These are phyloP conservation scores for Pichia sp. DNA, from an alignment of 1,139 yeast species.

Conservation along the genomic window DNA sequence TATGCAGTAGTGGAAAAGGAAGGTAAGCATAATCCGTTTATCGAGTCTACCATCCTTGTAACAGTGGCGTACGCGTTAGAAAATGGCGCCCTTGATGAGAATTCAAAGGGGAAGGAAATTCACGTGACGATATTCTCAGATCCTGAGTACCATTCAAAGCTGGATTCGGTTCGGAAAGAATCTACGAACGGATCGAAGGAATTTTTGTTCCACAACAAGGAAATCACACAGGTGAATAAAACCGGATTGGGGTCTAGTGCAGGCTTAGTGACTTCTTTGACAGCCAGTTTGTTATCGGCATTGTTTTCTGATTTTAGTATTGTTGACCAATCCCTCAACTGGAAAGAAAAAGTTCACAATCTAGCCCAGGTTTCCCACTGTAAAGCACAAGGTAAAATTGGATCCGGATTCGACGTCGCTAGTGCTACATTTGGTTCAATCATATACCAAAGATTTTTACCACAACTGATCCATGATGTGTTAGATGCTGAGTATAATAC, in stretches of 20 bases:
- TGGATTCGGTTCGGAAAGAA: slow-evolving; percentile 35
- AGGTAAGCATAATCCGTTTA: slow-evolving; percentile 63
- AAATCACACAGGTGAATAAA: slow-evolving; percentile 74
- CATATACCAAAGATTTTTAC: slow-evolving; percentile 68
- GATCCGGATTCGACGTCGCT: slow-evolving; percentile 96
- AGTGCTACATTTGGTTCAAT: slow-evolving; percentile 92
- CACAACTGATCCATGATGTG: slow-evolving; percentile 44
- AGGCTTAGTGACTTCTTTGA: slow-evolving; percentile 78
- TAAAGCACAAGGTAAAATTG: slow-evolving; percentile 88
- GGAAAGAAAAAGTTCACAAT: slow-evolving; percentile 53
- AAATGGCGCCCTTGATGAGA: slow-evolving; percentile 25
- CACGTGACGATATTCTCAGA: slow-evolving; percentile 72
- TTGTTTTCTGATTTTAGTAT: slow-evolving; percentile 37
- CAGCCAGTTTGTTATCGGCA: slow-evolving; percentile 59
- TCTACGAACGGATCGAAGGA: slow-evolving; percentile 36
- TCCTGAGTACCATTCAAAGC: slow-evolving; percentile 83
- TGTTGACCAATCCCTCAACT: slow-evolving; percentile 20
- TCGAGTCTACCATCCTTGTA: slow-evolving; percentile 56
- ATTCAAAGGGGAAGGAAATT: slow-evolving; percentile 32
- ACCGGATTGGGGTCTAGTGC: slow-evolving; percentile 98
- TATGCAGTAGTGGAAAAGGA: slow-evolving; percentile 16
- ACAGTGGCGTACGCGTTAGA: slow-evolving; percentile 47
- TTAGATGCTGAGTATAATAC: slow-evolving; percentile 24
- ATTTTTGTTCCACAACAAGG: slow-evolving; percentile 56
- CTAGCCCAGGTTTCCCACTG: slow-evolving; percentile 88